Base-by-base conservation (phyloP, 2,329 filamentous ascomycete species). In the Fusarium veterinarium region DNA sequence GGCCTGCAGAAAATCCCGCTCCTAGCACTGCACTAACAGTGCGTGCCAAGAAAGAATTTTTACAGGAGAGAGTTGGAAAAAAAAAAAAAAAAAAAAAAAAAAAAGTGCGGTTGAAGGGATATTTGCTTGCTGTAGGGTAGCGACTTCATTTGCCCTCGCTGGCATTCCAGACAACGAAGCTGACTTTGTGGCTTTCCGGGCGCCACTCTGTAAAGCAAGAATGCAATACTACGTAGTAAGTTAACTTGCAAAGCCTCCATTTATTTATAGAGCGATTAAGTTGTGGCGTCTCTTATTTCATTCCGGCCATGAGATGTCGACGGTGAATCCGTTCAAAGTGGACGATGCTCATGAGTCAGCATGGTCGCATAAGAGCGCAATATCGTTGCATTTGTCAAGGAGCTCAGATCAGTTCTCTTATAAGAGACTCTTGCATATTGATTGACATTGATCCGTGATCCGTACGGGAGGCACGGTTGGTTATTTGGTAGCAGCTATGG, bases 191-290 rank as follows among this genome's bases (percentile, higher is more conserved):
- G 42, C 42, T 19, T 9, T 0, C 0, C 1, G 4, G 28, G 6
- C 25, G 42, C 31, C 42, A 49, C 42, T 31, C 20, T 16, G 2
- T 8, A 8, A 35, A 38, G 4, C 4, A 19, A 30, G 11, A 38
- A 37, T 2, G 46, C 16, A 33, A 23, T 10, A 25, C 23, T 25
- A 25, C 23, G 23, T 25, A 25, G 23, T 4, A 33, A 33, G 20
- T 23, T 4, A 13, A 28, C 6, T 7, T 20, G 5, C 0, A 1
- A 37, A 5, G 2, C 14, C 1, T 1, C 0, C 12, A 6, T 46
- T 37, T 19, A 38, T 14, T 49, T 31, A 20, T 37, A 35, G 23
- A n/a, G 1, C 3, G 19, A 13, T 46, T 3, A 16, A 20, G 8
- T 8, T 57, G 30, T 28, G 30, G 40, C 38, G 9, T 17, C 8